Evolutionary conservation across 2,329 filamentous ascomycete genomes (phyloP), one percentile per base, ranked within the genome.

Genomic region (Graphiopsis chlorocephala): DNA sequence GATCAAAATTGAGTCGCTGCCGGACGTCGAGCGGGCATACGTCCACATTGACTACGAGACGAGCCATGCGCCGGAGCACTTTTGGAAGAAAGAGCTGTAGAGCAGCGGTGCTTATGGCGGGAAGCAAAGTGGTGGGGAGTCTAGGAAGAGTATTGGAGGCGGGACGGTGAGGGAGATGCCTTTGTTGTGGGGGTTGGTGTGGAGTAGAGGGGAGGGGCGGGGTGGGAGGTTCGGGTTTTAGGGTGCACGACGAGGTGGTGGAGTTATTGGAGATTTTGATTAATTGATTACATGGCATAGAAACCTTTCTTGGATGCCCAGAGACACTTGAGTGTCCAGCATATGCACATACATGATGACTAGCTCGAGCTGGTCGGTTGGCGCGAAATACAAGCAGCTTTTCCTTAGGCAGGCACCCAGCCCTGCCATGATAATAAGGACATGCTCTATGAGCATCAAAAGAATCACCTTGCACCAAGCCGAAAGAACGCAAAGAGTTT

Each of bases 21-120:
- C 95, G 0, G 90, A 97, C 75, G 89, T 98, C 11, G 95, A 98
- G 84, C 83, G 95, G 65, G 93, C 93, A 0, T 98, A 97, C 75
- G 95, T 98, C 23, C 95, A 99, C 77, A 93, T 97, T 20, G 95
- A 99, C 77, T 98, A 96, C 72, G 95, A 98, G 81, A 97, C 93
- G 4, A 93, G 90, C 20, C 95, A 98, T 78, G 93, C 95, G 77
- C 94, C 94, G 0, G 93, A 97, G 81, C 93, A 89, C 75, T 88
- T 85, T 68, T 76, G 86, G 75, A 89, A 89, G 76, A 89, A 89
- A 78, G 86, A 88, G 70, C 72, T 88, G 55, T 88, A 75, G 57
- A 35, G 29, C 47, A 61, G 55, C 55, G 23, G 55, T 17, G 29
- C 55, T 28, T 28, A 58, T 29, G 35, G 20, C 17, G 35, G 14